Conservation (phyloP, 345 rosid genomes). For the Linum trigynum region DNA sequence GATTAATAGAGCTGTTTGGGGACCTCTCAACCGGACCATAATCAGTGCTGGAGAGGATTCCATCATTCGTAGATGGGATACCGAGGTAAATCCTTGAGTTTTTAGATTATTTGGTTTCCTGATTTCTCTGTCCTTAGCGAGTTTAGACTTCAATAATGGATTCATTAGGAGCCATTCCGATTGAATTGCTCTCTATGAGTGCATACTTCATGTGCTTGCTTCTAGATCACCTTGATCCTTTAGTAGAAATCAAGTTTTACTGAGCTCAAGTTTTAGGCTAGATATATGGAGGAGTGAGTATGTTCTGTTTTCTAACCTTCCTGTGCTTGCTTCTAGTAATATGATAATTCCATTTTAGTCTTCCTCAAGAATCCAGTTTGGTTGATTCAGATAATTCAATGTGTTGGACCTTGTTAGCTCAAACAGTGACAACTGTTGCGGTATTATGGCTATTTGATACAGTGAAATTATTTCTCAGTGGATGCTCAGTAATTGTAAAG, state of each 20-base stretch:
- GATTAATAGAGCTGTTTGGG: slow-evolving; percentile 94
- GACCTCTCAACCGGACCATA: slow-evolving; percentile 69
- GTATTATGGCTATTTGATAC: too few species aligned
- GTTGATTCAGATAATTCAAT: background rate
- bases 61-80: slow-evolving; percentile 74
- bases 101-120: background rate
- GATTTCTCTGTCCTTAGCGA: too few species aligned
- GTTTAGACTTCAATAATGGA: too few species aligned
- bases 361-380: background rate
- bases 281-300: background rate
- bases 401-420: background rate
- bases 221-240: background rate
- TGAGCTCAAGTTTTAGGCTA: background rate
- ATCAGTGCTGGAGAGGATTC: slow-evolving; percentile 92
- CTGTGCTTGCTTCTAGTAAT: background rate
- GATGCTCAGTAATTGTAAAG: too few species aligned
- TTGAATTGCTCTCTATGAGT: too few species aligned
- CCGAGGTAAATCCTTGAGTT: too few species aligned
- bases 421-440: too few species aligned
- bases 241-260: background rate
- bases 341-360: background rate
- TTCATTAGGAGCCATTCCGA: too few species aligned
- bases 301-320: background rate
- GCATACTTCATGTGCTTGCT: too few species aligned
- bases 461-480: too few species aligned